Evolutionary conservation across 1,139 yeast genomes (phyloP).

Genomic region (Zhuliangozyma blackwelliae): DNA sequence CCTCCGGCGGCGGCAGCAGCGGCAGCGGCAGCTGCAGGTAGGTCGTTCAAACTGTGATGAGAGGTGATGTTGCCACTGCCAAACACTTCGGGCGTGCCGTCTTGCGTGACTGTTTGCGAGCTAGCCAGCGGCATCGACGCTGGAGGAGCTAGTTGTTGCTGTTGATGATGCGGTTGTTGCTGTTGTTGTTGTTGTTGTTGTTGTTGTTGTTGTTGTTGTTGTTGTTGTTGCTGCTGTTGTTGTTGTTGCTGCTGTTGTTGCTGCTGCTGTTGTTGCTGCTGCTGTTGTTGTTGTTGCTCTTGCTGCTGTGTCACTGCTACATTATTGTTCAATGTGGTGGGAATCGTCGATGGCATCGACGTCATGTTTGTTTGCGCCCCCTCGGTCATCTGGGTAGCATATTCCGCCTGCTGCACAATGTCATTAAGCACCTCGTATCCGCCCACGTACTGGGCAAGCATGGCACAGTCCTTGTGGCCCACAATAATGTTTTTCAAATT

Average conservation of each 20-base stretch:
- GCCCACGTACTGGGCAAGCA: slow-evolving; percentile 32
- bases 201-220: slow-evolving; percentile 1
- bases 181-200: background rate
- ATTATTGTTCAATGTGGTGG: slow-evolving; percentile 14
- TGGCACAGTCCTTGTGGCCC: slow-evolving; percentile 39
- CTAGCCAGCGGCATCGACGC: background rate
- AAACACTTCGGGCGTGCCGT: background rate
- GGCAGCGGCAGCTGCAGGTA: slow-evolving; percentile 28
- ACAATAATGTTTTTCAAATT: slow-evolving; percentile 39
- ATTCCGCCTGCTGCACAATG: slow-evolving; percentile 30
- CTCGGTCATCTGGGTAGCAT: slow-evolving; percentile 18
- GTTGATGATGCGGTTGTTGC: background rate
- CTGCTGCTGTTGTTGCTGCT: slow-evolving; percentile 1
- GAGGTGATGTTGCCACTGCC: slow-evolving; percentile 6
- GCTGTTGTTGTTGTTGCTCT: slow-evolving; percentile 1
- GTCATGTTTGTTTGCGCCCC: slow-evolving; percentile 13
- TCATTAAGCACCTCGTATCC: slow-evolving; percentile 33
- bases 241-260: background rate
- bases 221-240: slow-evolving; percentile 3
- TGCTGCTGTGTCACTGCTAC: background rate
- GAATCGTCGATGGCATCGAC: slow-evolving; percentile 17
- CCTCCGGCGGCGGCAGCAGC: slow-evolving; percentile 11
- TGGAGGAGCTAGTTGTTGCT: background rate
- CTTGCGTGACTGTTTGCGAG: background rate
- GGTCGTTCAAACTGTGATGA: slow-evolving; percentile 26